Evolutionary conservation across 805 yeast species (phyloP).

Genomic region (Sungouiella blattae): DNA sequence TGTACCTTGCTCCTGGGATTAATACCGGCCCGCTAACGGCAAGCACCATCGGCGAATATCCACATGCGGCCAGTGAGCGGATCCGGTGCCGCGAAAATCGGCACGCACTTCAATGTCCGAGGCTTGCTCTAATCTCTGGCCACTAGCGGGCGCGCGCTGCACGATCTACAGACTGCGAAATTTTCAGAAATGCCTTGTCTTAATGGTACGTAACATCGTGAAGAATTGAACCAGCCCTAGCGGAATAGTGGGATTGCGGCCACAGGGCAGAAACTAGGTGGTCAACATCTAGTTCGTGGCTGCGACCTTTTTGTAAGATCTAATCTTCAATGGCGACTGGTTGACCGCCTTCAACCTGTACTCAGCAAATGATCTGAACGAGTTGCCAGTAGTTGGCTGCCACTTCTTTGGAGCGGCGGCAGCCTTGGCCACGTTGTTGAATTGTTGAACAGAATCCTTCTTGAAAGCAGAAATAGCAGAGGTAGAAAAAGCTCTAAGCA

Average conservation of each 20-base stretch:
- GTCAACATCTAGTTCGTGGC: constrained; percentile 6
- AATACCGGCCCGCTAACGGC: no score
- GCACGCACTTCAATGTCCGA: no score
- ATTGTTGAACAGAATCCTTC: constrained; percentile 26
- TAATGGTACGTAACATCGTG: neutral
- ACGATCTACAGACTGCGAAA: no score
- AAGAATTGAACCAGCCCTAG: constrained; percentile 3
- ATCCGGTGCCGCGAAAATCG: no score
- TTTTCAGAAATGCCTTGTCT: no score
- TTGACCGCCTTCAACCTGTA: constrained; percentile 40
- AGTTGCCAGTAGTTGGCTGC: constrained; percentile 36
- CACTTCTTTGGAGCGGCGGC: constrained; percentile 25
- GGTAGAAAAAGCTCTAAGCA: constrained; percentile 24
- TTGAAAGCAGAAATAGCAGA: constrained; percentile 20
- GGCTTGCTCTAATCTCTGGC: no score
- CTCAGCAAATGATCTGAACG: constrained; percentile 42
- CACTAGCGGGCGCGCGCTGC: no score
- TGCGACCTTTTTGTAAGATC: constrained; percentile 13
- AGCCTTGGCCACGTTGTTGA: constrained; percentile 21
- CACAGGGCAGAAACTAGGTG: neutral
- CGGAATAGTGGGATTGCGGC: no score
- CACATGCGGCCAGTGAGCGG: no score
- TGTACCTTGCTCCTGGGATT: no score
- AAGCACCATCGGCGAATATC: no score
- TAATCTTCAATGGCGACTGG: constrained; percentile 38